Evolutionary conservation across 2,329 filamentous ascomycete species (phyloP).

Genomic region (Epicoccum nigrum): DNA sequence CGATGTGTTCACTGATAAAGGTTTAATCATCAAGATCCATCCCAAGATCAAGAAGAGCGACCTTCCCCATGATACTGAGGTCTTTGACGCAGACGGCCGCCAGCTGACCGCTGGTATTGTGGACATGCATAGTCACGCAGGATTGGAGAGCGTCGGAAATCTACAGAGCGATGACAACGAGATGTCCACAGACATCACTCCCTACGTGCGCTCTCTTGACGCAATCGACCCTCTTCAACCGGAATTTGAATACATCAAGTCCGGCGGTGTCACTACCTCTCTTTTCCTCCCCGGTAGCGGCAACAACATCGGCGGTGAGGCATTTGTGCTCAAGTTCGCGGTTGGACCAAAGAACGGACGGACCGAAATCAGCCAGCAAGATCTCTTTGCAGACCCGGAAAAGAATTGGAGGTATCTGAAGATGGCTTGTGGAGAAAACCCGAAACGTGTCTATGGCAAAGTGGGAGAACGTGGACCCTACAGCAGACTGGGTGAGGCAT

Average conservation of each 20-base stretch:
- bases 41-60: constrained; percentile 49
- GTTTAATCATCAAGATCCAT: constrained; percentile 64
- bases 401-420: constrained; percentile 74
- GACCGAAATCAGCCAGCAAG: constrained; percentile 66
- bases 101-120: constrained; percentile 71
- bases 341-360: constrained; percentile 60
- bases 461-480: constrained; percentile 31
- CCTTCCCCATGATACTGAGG: constrained; percentile 44
- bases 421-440: constrained; percentile 77
- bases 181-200: constrained; percentile 67
- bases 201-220: constrained; percentile 71
- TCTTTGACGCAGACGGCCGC: constrained; percentile 66
- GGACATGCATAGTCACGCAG: constrained; percentile 71
- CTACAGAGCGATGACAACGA: constrained; percentile 70
- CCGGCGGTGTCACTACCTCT: constrained; percentile 73
- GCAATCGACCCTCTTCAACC: constrained; percentile 67
- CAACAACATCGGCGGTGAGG: constrained; percentile 77
- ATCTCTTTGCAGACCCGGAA: constrained; percentile 54
- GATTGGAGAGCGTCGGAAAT: constrained; percentile 51
- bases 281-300: constrained; percentile 70
- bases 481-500: constrained; percentile 71
- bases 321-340: constrained; percentile 60
- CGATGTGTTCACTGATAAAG: constrained; percentile 67
- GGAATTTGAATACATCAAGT: constrained; percentile 72
- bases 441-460: constrained; percentile 65